Percentiles rank a stretch among this genome's conserved stretches.
phyloP scores from a whole-genome alignment of 1,139 yeast genomes.

The Meyerozyma guilliermondii region DNA sequence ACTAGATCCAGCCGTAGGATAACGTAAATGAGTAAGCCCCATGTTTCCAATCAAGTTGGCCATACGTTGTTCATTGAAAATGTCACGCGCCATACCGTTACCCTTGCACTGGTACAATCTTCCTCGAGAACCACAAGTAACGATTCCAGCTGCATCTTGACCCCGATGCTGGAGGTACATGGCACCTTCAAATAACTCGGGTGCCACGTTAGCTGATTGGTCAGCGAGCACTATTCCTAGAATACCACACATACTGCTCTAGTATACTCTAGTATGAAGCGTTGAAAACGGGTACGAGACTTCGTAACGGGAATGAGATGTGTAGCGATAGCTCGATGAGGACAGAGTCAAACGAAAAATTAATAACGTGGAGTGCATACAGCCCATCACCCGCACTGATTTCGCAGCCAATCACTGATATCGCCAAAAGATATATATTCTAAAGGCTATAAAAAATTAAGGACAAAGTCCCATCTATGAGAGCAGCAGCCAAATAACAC shows the following conservation, averaged over 20 bases:
- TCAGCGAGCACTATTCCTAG: slow-evolving; percentile 84
- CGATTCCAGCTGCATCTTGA: slow-evolving; percentile 99
- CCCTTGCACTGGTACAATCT: slow-evolving; percentile 96
- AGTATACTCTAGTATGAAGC: not conserved
- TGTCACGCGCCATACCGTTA: slow-evolving; percentile 98
- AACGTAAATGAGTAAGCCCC: slow-evolving; percentile 93
- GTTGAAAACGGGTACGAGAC: not conserved
- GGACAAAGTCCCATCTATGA: slow-evolving; percentile 1
- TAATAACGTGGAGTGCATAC: not conserved
- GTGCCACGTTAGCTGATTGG: slow-evolving; percentile 67
- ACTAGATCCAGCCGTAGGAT: slow-evolving; percentile 98
- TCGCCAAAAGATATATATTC: not conserved
- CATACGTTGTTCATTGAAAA: slow-evolving; percentile 81
- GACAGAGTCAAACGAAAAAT: slow-evolving; percentile 4
- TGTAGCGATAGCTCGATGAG: not conserved
- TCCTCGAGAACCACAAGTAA: slow-evolving; percentile 92
- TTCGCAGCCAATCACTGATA: not conserved
- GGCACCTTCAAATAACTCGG: slow-evolving; percentile 90
- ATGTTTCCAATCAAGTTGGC: slow-evolving; percentile 80
- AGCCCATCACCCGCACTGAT: not conserved
- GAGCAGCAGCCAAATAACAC: not conserved
- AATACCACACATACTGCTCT: slow-evolving; percentile 81
- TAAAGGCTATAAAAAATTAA: not conserved
- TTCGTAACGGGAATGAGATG: not conserved
- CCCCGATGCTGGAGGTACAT: slow-evolving; percentile 96